These are phyloP conservation scores for Eucalyptus polyanthemos DNA, from an alignment of 345 rosid genomes.

Conservation along the genomic window DNA sequence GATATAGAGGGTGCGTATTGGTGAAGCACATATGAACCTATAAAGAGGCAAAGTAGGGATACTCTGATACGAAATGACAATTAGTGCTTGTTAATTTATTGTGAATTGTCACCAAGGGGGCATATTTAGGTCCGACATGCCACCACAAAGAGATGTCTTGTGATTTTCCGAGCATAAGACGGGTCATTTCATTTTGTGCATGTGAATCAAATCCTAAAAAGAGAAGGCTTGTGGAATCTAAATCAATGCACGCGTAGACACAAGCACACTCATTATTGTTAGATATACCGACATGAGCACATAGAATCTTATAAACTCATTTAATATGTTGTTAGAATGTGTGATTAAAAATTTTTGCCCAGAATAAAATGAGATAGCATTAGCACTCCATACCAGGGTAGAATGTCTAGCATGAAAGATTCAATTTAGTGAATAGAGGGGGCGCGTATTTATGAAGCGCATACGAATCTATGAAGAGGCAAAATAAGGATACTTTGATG, in stretches of 20 bases:
- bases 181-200: neutral
- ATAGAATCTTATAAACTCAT: neutral
- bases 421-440: too few species aligned
- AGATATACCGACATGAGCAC: neutral
- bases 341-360: accelerated
- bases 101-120: neutral
- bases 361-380: too few species aligned
- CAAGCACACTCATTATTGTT: neutral
- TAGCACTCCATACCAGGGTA: too few species aligned
- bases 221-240: accelerated
- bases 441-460: too few species aligned
- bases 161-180: neutral
- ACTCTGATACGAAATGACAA: accelerated
- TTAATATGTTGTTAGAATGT: too few species aligned
- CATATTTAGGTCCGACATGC: neutral
- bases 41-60: neutral
- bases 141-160: neutral
- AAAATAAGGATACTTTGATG: too few species aligned
- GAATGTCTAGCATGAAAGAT: too few species aligned
- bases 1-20: neutral
- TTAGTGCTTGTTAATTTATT: neutral
- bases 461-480: too few species aligned
- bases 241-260: accelerated
- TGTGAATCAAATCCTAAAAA: neutral
- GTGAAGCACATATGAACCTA: accelerated